phyloP scores from a whole-genome alignment of 306 rosid species.

The Vachellia pachyceras region DNA sequence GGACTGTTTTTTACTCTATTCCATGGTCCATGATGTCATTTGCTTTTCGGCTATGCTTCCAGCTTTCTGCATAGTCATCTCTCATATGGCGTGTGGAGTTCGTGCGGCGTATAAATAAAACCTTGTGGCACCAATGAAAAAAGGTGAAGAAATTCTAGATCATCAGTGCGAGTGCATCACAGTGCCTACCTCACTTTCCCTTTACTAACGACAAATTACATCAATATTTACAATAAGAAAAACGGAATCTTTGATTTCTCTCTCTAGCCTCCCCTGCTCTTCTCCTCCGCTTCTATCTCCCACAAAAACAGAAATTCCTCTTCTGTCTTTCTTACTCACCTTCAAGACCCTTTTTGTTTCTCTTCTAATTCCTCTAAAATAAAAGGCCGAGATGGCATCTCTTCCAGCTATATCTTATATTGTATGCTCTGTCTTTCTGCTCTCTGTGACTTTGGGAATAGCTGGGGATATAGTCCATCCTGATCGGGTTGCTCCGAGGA shows the following conservation, averaged over 20 bases:
- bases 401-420: slow-evolving; percentile 39
- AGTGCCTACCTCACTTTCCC: neutral
- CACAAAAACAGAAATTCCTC: slow-evolving; percentile 6
- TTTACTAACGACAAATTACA: slow-evolving; percentile 45
- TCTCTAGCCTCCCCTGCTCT: slow-evolving; percentile 27
- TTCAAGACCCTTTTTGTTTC: slow-evolving; percentile 40
- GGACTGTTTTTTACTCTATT: no score
- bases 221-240: neutral
- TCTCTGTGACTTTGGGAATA: slow-evolving; percentile 52
- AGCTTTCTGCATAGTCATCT: neutral
- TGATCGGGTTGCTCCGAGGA: slow-evolving; percentile 74
- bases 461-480: slow-evolving; percentile 96
- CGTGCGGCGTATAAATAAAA: slow-evolving; percentile 7
- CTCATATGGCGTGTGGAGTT: neutral
- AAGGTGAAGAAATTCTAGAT: slow-evolving; percentile 30
- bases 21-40: no score
- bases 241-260: slow-evolving; percentile 15
- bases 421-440: slow-evolving; percentile 45
- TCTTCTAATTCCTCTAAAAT: slow-evolving; percentile 19
- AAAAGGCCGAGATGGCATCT: slow-evolving; percentile 56
- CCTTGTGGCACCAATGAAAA: neutral
- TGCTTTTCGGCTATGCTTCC: neutral
- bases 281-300: neutral
- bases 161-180: slow-evolving; percentile 43
- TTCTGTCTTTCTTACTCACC: neutral